Conservation (phyloP, 129 eudicot species). For the Helianthus annuus region DNA sequence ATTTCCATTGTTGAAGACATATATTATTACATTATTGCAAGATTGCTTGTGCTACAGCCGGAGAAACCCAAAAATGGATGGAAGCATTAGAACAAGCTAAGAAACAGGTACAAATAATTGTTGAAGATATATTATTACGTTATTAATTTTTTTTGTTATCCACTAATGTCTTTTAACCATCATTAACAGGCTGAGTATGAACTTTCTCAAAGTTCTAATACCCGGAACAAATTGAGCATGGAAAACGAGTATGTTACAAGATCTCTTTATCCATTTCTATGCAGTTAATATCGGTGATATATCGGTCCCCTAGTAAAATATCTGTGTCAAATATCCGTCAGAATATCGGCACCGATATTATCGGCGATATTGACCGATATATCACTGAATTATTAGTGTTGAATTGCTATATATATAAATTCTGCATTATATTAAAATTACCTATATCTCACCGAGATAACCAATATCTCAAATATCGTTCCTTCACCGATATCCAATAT, state of each 20-base stretch:
- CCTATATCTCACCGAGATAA: too few relatives aligned
- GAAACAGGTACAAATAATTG: slow-evolving; percentile 55
- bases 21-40: slow-evolving; percentile 47
- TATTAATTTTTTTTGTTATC: slow-evolving; percentile 3
- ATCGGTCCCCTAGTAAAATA: too few relatives aligned
- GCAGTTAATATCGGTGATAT: too few relatives aligned
- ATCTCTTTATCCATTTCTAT: background rate
- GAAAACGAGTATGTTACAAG: slow-evolving; percentile 61
- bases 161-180: slow-evolving; percentile 3
- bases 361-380: too few relatives aligned
- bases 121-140: background rate
- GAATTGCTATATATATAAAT: too few relatives aligned
- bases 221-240: slow-evolving; percentile 66
- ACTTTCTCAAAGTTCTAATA: slow-evolving; percentile 60
- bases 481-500: too few relatives aligned
- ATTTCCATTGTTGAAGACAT: slow-evolving; percentile 20
- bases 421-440: too few relatives aligned
- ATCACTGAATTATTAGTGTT: too few relatives aligned
- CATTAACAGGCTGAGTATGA: slow-evolving; percentile 75
- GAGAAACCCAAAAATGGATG: slow-evolving; percentile 86
- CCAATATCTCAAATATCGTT: too few relatives aligned
- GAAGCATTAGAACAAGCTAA: slow-evolving; percentile 94
- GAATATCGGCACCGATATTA: too few relatives aligned
- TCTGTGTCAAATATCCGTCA: too few relatives aligned
- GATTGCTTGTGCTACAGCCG: slow-evolving; percentile 97